Evolutionary conservation across 352 stramenopile species (phyloP).

Genomic region (Phytophthora chlamydospora): DNA sequence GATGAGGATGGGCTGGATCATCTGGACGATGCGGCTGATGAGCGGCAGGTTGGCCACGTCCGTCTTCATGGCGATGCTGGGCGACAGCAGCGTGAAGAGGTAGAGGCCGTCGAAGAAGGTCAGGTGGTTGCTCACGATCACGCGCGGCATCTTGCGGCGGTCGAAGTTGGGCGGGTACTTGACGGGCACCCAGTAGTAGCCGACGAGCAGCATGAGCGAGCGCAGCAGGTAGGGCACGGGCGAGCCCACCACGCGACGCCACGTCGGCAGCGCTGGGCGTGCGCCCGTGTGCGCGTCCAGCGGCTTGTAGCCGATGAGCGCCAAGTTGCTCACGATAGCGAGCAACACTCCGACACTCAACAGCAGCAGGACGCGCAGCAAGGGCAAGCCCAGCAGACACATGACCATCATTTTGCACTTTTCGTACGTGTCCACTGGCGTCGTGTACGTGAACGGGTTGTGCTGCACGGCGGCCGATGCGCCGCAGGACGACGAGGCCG

Average conservation of each 20-base stretch:
- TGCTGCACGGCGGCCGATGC: conserved; percentile 12
- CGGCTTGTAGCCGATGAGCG: conserved; percentile 57
- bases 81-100: conserved; percentile 54
- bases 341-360: conserved; percentile 42
- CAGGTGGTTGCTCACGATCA: conserved; percentile 78
- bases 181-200: conserved; percentile 73
- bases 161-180: conserved; percentile 43
- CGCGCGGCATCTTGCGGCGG: conserved; percentile 35
- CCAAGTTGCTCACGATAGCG: conserved; percentile 48
- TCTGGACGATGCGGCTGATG: conserved; percentile 60
- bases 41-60: conserved; percentile 65
- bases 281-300: conserved; percentile 40
- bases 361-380: conserved; percentile 58
- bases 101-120: conserved; percentile 74
- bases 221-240: conserved; percentile 52
- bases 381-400: conserved; percentile 61
- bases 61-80: conserved; percentile 79
- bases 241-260: conserved; percentile 46
- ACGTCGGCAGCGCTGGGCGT: conserved; percentile 39
- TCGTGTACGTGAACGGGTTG: conserved; percentile 72
- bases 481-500: conserved; percentile 25
- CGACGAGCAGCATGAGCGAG: conserved; percentile 60
- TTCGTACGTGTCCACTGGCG: conserved; percentile 63
- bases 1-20: conserved; percentile 71
- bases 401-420: conserved; percentile 58